These are phyloP conservation scores for Fremontodendron californicum DNA, from an alignment of 345 rosid species.

Conservation along the genomic window DNA sequence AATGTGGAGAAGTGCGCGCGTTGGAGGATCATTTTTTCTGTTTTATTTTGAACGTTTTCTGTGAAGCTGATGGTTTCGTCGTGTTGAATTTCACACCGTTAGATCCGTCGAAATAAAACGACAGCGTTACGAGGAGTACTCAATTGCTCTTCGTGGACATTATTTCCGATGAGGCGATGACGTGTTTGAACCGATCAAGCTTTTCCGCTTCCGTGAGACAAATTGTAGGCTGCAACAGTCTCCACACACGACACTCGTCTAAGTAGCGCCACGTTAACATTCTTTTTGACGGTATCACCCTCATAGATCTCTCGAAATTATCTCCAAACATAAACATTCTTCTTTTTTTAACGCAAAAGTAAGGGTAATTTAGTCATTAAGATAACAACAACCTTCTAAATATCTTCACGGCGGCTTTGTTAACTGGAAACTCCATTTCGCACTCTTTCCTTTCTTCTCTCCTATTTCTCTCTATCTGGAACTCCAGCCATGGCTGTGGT, in stretches of 20 bases:
- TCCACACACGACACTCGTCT: conserved; percentile 39
- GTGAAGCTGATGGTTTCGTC: background rate
- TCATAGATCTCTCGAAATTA: background rate
- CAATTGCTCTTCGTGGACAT: background rate
- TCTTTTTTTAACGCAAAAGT: background rate
- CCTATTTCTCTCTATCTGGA: conserved; percentile 7
- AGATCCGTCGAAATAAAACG: background rate
- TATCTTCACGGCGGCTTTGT: conserved; percentile 27
- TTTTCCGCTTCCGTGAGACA: background rate
- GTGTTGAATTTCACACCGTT: conserved; percentile 1
- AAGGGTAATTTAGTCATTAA: conserved; percentile 26
- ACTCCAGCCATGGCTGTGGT: conserved; percentile 57
- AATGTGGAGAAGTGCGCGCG: background rate
- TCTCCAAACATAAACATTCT: background rate
- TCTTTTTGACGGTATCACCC: conserved; percentile 25
- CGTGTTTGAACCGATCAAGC: background rate
- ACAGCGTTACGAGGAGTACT: background rate
- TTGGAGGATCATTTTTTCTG: background rate
- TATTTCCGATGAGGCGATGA: conserved; percentile 3
- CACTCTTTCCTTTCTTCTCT: background rate
- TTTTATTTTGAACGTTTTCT: background rate
- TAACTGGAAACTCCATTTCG: conserved; percentile 15
- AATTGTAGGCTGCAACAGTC: conserved; percentile 24
- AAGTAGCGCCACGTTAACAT: conserved; percentile 29
- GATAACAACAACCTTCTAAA: conserved; percentile 12